Percentiles rank a stretch among this genome's conserved stretches.
Conservation (phyloP, 129 eudicot genomes). For the Scalesia atractyloides region DNA sequence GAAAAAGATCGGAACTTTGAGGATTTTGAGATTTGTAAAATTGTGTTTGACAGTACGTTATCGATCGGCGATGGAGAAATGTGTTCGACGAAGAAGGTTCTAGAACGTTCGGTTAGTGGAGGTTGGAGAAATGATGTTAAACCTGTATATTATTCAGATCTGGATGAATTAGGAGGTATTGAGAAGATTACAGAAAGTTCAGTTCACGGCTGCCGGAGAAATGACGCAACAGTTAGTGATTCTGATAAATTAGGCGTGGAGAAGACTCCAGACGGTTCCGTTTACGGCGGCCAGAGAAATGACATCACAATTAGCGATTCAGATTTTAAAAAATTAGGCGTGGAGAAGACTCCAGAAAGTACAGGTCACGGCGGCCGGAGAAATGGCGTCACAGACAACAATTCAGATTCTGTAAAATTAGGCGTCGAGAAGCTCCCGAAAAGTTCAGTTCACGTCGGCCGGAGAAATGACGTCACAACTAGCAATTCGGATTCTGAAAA, state of each 20-base stretch:
- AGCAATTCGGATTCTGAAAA: neutral
- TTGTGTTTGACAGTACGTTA: slow-evolving; percentile 44
- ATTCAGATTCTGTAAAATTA: neutral
- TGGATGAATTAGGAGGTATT: too few relatives aligned
- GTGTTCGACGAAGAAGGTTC: slow-evolving; percentile 2
- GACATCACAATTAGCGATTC: too few relatives aligned
- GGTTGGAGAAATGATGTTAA: too few relatives aligned
- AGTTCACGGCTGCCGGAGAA: too few relatives aligned
- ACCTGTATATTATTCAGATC: too few relatives aligned
- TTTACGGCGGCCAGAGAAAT: too few relatives aligned
- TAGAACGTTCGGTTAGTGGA: neutral
- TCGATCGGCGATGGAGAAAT: slow-evolving; percentile 7
- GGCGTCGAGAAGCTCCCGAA: neutral
- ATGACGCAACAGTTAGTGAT: too few relatives aligned
- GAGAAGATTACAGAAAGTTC: too few relatives aligned
- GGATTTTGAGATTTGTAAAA: slow-evolving; percentile 55
- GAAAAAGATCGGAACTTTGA: slow-evolving; percentile 25
- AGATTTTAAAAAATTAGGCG: too few relatives aligned
- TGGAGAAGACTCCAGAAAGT: slow-evolving; percentile 6
- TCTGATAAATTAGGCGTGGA: too few relatives aligned
- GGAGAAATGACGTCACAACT: neutral
- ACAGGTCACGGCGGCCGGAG: neutral
- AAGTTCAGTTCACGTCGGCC: neutral
- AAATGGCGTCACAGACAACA: neutral
- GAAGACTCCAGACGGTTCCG: too few relatives aligned